Evolutionary conservation across 2,329 filamentous ascomycete genomes (phyloP).

Genomic region (Clonostachys rhizophaga): DNA sequence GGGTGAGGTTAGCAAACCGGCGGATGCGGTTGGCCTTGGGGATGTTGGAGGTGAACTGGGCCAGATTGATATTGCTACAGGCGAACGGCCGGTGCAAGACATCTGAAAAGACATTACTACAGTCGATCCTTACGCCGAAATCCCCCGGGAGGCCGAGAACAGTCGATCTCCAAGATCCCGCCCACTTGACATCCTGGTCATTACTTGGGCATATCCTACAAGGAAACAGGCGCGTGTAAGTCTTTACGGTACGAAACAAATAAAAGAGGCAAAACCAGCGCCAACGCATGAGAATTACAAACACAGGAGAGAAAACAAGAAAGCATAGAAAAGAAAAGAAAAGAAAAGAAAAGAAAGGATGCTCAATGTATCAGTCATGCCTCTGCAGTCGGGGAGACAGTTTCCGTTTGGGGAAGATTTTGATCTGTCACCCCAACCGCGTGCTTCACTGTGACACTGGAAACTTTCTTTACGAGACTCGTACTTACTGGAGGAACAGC

Average conservation of each 20-base stretch:
- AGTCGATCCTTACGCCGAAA: constrained; percentile 58
- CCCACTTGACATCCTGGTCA: constrained; percentile 50
- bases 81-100: constrained; percentile 85
- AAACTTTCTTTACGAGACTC: background rate
- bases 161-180: constrained; percentile 80
- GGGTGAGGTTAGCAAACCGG: constrained; percentile 63
- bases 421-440: too few relatives aligned
- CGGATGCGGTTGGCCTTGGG: constrained; percentile 69
- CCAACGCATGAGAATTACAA: background rate
- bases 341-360: too few relatives aligned
- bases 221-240: background rate
- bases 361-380: too few relatives aligned
- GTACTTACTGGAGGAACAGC: constrained; percentile 76
- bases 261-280: background rate
- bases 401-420: too few relatives aligned
- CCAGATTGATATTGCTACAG: constrained; percentile 71
- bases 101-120: constrained; percentile 81
- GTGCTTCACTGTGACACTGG: too few relatives aligned
- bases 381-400: too few relatives aligned
- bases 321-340: too few relatives aligned
- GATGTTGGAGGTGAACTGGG: constrained; percentile 65
- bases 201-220: constrained; percentile 19
- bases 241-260: background rate
- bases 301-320: background rate
- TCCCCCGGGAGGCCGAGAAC: constrained; percentile 55